Evolutionary conservation across 106 monocot genomes (phyloP).

Genomic region (Hemerocallis citrina): DNA sequence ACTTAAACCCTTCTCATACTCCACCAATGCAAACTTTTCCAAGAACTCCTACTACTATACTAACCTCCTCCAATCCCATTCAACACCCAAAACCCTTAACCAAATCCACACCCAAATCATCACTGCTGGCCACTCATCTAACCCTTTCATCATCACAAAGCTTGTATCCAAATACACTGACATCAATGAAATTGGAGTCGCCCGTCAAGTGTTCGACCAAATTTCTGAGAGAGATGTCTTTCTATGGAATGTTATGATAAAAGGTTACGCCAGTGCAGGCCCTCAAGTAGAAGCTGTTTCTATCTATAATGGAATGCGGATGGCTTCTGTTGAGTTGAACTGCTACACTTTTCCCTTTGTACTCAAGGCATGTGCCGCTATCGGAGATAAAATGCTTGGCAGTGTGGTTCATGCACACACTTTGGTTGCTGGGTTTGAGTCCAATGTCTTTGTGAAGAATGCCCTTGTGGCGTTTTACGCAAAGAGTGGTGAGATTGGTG

Average conservation of each 20-base stretch:
- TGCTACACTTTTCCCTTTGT: conserved; percentile 50
- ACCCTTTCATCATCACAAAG: conserved; percentile 32
- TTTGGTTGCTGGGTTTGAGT: conserved; percentile 14
- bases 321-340: conserved; percentile 12
- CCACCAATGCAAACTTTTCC: too few species aligned
- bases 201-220: conserved; percentile 34
- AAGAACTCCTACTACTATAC: conserved; percentile 19
- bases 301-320: conserved; percentile 20
- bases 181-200: conserved; percentile 3
- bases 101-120: conserved; percentile 38
- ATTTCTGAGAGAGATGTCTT: conserved; percentile 22
- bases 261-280: conserved; percentile 20
- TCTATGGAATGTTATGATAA: conserved; percentile 45
- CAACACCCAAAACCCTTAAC: conserved; percentile 1
- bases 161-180: conserved; percentile 31
- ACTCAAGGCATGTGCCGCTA: conserved; percentile 28
- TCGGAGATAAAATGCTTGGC: conserved; percentile 6
- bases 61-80: conserved; percentile 12
- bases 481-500: conserved; percentile 12
- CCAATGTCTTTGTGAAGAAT: conserved; percentile 32
- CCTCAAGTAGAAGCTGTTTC: conserved; percentile 13
- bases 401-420: conserved; percentile 23
- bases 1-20: too few species aligned
- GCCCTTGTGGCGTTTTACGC: conserved; percentile 35
- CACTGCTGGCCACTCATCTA: conserved; percentile 10